phyloP scores from a whole-genome alignment of 1,284 basidiomycete species.

The Ganoderma boninense region DNA sequence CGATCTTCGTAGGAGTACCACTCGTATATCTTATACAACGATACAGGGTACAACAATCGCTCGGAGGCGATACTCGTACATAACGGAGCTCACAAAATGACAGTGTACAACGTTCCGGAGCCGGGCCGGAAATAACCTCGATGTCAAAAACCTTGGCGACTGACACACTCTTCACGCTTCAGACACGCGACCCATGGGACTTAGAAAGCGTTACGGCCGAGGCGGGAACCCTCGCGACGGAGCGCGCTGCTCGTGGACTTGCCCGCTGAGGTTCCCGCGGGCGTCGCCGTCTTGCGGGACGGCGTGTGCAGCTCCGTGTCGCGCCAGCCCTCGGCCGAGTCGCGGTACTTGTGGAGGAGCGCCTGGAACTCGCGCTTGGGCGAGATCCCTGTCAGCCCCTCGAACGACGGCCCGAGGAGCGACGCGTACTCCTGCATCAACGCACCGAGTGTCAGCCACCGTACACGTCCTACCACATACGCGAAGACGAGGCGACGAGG shows the following conservation, averaged over 20 bases:
- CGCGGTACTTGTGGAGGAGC: constrained; percentile 32
- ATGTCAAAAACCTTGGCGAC: not conserved
- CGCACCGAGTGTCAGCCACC: not conserved
- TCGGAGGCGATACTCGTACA: not conserved
- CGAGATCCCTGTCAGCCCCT: constrained; percentile 20
- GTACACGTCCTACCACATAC: not conserved
- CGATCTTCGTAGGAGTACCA: not conserved
- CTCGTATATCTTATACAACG: not conserved
- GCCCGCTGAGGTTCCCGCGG: not conserved
- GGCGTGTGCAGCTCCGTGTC: constrained; percentile 16
- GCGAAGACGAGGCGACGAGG: not conserved
- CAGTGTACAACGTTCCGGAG: not conserved
- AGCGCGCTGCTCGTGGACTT: not conserved
- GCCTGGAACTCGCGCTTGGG: constrained; percentile 33
- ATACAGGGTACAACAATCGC: constrained; percentile 1
- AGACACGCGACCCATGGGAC: not conserved
- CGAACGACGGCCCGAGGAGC: constrained; percentile 20
- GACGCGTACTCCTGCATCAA: constrained; percentile 24
- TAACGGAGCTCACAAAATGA: constrained; percentile 6
- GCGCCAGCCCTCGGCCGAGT: constrained; percentile 25
- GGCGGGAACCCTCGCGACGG: constrained; percentile 9
- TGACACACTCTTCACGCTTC: not conserved
- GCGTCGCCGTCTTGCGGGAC: constrained; percentile 13
- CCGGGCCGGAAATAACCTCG: constrained; percentile 3
- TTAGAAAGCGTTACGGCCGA: constrained; percentile 1